Evolutionary conservation across 1,284 basidiomycete species (phyloP).

Genomic region (Rhodotorula sp.): DNA sequence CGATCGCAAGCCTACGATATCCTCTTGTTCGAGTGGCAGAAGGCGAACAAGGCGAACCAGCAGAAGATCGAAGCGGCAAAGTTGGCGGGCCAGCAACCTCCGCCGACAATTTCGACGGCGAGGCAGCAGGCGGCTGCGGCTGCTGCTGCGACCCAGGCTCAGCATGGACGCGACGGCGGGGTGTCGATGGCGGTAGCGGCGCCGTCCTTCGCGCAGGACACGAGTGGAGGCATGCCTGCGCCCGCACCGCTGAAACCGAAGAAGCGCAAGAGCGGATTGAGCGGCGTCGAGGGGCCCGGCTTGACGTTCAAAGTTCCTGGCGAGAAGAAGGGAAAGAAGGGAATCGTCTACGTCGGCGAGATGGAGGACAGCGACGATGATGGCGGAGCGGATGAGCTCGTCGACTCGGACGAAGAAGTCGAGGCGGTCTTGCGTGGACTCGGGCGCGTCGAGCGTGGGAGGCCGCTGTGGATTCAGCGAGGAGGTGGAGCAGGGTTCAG

Average conservation of each 20-base stretch:
- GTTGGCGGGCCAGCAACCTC: constrained; percentile 55
- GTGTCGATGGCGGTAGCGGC: constrained; percentile 51
- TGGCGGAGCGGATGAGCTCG: constrained; percentile 23
- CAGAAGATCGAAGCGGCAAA: constrained; percentile 57
- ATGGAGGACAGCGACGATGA: constrained; percentile 28
- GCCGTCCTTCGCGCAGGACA: constrained; percentile 32
- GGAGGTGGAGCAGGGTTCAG: constrained; percentile 34
- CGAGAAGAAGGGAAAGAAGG: constrained; percentile 21
- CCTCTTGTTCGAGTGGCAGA: constrained; percentile 87
- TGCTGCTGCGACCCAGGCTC: not conserved
- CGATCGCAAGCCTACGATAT: constrained; percentile 83
- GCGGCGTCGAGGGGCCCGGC: not conserved
- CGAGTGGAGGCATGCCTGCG: not conserved
- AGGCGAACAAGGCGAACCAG: constrained; percentile 77
- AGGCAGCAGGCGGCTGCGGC: constrained; percentile 3
- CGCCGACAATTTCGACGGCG: constrained; percentile 1
- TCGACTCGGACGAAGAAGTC: constrained; percentile 40
- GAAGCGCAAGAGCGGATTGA: constrained; percentile 15
- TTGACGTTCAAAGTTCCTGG: not conserved
- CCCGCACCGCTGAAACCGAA: constrained; percentile 14
- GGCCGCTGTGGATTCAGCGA: constrained; percentile 12
- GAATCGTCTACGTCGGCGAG: constrained; percentile 25
- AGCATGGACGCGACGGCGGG: constrained; percentile 51
- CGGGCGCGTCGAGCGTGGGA: not conserved
- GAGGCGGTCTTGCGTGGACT: constrained; percentile 28